Conservation (phyloP, 495 filamentous ascomycete genomes). For the Patellaria atrata region DNA sequence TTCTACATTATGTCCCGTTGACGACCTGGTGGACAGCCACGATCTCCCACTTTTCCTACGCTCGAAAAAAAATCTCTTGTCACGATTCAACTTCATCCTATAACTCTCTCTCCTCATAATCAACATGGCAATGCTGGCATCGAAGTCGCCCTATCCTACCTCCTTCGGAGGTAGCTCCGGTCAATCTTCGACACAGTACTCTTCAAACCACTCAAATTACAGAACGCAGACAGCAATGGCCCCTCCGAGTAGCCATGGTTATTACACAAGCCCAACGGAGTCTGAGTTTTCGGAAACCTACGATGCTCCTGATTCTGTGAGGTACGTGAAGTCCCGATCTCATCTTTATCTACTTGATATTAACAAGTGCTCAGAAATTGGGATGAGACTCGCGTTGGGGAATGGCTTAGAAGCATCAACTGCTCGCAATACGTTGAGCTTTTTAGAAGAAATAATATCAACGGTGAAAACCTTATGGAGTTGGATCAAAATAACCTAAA, state of each 20-base stretch:
- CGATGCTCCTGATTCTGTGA: conserved; percentile 43
- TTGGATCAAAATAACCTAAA: conserved; percentile 93
- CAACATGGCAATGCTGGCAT: conserved; percentile 70
- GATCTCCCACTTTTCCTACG: background rate
- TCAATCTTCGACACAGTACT: conserved; percentile 36
- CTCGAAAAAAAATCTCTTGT: background rate
- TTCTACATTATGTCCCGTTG: background rate
- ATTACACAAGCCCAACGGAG: conserved; percentile 77
- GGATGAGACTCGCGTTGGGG: conserved; percentile 82
- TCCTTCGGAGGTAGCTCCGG: conserved; percentile 43
- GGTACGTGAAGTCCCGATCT: conserved; percentile 30
- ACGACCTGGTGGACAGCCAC: background rate
- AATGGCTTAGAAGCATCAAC: conserved; percentile 81
- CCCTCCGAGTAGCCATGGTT: conserved; percentile 40
- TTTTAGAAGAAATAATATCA: conserved; percentile 90
- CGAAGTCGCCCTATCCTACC: conserved; percentile 59
- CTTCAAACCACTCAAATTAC: conserved; percentile 39
- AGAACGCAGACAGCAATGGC: conserved; percentile 40
- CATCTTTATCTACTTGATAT: background rate
- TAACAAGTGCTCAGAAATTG: conserved; percentile 42
- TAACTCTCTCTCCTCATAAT: background rate
- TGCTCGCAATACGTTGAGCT: conserved; percentile 85
- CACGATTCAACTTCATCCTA: background rate
- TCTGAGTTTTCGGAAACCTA: conserved; percentile 81
- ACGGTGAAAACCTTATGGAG: conserved; percentile 88